Evolutionary conservation across 2,329 filamentous ascomycete species (phyloP).

Genomic region (Aciculosporium take): DNA sequence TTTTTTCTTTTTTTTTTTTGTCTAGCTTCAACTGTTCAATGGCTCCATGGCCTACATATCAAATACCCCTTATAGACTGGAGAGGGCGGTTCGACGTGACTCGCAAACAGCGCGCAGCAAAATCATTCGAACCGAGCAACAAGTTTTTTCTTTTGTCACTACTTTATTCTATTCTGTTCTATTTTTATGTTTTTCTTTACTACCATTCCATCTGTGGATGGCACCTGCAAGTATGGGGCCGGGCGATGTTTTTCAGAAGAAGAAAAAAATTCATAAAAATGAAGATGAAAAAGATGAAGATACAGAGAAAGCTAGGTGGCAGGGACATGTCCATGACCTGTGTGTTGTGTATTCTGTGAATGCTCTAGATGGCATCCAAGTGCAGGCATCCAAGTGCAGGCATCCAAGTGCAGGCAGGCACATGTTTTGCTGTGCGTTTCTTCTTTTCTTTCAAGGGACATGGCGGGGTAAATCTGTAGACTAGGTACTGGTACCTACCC

Average conservation of each 20-base stretch:
- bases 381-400: not conserved
- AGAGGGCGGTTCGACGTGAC: constrained; percentile 12
- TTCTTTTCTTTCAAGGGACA: not conserved
- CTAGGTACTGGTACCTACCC: too few species aligned
- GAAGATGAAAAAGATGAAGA: not conserved
- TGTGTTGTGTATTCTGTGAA: not conserved
- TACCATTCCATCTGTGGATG: not conserved
- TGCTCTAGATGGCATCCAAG: not conserved
- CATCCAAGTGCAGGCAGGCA: not conserved
- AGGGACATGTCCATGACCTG: not conserved
- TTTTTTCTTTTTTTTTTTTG: constrained; percentile 3
- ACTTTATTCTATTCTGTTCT: constrained; percentile 10
- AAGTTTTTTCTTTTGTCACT: constrained; percentile 8
- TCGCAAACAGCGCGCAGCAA: constrained; percentile 16
- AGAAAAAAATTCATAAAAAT: not conserved
- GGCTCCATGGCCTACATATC: constrained; percentile 18
- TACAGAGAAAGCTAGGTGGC: too few species aligned
- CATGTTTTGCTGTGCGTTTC: too few species aligned
- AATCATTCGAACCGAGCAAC: constrained; percentile 14
- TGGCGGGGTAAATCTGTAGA: not conserved
- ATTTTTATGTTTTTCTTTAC: constrained; percentile 11
- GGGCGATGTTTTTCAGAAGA: not conserved
- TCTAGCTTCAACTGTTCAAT: not conserved
- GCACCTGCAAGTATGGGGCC: constrained; percentile 1
- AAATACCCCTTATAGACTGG: constrained; percentile 25